Percentiles rank a stretch among this genome's conserved stretches.
These are phyloP conservation scores for Leishmania guyanensis DNA, from an alignment of 208 protist species.

Conservation along the genomic window DNA sequence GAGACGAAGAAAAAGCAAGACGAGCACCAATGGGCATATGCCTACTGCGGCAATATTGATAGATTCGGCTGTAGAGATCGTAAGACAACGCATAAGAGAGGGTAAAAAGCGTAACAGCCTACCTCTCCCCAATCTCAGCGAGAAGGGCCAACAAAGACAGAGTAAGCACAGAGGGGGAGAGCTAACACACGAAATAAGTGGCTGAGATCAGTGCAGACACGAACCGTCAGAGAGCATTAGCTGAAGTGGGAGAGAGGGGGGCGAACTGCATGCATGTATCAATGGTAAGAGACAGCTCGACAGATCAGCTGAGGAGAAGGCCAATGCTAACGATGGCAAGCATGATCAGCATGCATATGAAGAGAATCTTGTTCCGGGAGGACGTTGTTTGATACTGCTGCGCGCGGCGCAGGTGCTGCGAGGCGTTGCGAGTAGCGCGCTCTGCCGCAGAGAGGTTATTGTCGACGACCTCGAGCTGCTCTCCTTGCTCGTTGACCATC, in stretches of 20 bases:
- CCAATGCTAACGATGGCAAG: slow-evolving; percentile 40
- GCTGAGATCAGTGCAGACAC: neutral
- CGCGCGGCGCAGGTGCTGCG: slow-evolving; percentile 63
- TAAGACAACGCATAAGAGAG: neutral
- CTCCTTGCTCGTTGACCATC: slow-evolving; percentile 84
- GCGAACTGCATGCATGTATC: neutral
- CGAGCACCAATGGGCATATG: neutral
- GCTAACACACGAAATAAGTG: neutral
- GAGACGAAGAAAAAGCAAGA: neutral
- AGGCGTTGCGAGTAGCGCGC: slow-evolving; percentile 67
- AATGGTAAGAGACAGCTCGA: neutral
- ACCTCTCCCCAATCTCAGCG: neutral
- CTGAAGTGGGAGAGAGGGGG: neutral
- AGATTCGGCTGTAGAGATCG: neutral
- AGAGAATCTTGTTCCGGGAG: slow-evolving; percentile 52
- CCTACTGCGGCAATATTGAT: neutral
- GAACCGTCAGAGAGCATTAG: neutral
- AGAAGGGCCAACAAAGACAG: neutral
- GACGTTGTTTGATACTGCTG: slow-evolving; percentile 64
- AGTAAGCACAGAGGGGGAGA: neutral
- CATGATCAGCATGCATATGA: slow-evolving; percentile 65
- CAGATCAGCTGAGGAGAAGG: slow-evolving; percentile 22
- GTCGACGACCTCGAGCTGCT: slow-evolving; percentile 73
- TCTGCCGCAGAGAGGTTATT: slow-evolving; percentile 57
- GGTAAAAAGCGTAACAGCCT: neutral